Percentiles rank a stretch among this genome's conserved stretches.
These are phyloP conservation scores for Penicillium waksmanii DNA, from an alignment of 495 filamentous ascomycete genomes.

Conservation along the genomic window DNA sequence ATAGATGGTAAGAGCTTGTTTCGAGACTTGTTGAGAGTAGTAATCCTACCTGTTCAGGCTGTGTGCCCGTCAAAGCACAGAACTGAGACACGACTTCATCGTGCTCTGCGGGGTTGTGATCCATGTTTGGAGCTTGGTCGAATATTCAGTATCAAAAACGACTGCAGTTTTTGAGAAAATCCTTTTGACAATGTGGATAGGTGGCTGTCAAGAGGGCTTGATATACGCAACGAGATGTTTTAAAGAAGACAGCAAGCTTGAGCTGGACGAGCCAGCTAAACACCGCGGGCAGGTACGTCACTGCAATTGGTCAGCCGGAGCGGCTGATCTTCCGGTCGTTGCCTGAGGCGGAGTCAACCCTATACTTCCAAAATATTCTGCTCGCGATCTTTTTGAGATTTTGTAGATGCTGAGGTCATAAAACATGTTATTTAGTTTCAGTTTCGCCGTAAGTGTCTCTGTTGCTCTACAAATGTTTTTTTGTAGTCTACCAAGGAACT, in stretches of 20 bases:
- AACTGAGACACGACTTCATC: constrained; percentile 76
- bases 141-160: not conserved
- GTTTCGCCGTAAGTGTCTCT: too few relatives aligned
- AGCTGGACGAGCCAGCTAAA: constrained; percentile 25
- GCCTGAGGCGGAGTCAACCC: constrained; percentile 13
- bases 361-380: not conserved
- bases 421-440: too few relatives aligned
- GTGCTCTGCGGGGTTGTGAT: constrained; percentile 59
- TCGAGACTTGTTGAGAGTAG: not conserved
- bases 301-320: constrained; percentile 52
- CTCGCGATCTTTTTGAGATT: too few relatives aligned
- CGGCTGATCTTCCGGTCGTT: constrained; percentile 34
- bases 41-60: constrained; percentile 62
- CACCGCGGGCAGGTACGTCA: constrained; percentile 45
- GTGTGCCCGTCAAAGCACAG: constrained; percentile 68
- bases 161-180: not conserved
- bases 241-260: constrained; percentile 14
- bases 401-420: too few relatives aligned
- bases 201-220: not conserved
- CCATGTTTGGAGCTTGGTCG: constrained; percentile 45
- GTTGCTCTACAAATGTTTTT: too few relatives aligned
- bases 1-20: constrained; percentile 10
- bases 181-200: not conserved
- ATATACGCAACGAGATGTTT: constrained; percentile 2
- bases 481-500: too few relatives aligned